These are phyloP conservation scores for Aspergillus panamensis DNA, from an alignment of 495 filamentous ascomycete species.

Conservation along the genomic window DNA sequence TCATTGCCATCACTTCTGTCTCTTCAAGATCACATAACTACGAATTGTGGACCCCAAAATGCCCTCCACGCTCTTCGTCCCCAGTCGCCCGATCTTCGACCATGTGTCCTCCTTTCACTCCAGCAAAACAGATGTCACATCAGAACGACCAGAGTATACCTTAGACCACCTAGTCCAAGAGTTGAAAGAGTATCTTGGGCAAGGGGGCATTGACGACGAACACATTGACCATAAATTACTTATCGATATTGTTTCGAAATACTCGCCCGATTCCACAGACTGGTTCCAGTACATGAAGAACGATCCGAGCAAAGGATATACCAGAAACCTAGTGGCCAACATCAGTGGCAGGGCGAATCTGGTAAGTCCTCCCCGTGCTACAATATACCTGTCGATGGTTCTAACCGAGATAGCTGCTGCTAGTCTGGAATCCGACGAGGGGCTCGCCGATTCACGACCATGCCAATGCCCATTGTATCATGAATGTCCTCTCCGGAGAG, in stretches of 20 bases:
- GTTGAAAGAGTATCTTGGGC: constrained; percentile 31
- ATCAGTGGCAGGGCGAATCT: constrained; percentile 40
- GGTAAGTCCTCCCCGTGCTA: constrained; percentile 16
- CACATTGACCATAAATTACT: constrained; percentile 18
- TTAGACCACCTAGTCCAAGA: constrained; percentile 30
- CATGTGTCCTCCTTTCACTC: not conserved
- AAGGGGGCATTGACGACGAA: constrained; percentile 28
- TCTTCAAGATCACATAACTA: no score
- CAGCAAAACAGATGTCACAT: constrained; percentile 1
- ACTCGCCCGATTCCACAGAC: constrained; percentile 31
- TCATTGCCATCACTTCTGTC: no score
- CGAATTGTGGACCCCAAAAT: no score
- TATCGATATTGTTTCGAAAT: constrained; percentile 31
- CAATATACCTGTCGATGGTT: not conserved
- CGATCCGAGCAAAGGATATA: constrained; percentile 39
- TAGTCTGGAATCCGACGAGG: constrained; percentile 86
- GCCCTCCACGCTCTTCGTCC: no score
- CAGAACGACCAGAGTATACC: constrained; percentile 16
- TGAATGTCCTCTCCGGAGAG: constrained; percentile 52
- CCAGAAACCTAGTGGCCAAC: constrained; percentile 37
- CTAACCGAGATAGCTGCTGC: constrained; percentile 55
- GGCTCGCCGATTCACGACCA: constrained; percentile 82
- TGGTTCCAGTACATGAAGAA: constrained; percentile 35
- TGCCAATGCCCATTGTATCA: constrained; percentile 72
- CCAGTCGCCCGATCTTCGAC: not conserved